Conservation (phyloP, 208 protist species). For the Leishmania gerbilli region DNA sequence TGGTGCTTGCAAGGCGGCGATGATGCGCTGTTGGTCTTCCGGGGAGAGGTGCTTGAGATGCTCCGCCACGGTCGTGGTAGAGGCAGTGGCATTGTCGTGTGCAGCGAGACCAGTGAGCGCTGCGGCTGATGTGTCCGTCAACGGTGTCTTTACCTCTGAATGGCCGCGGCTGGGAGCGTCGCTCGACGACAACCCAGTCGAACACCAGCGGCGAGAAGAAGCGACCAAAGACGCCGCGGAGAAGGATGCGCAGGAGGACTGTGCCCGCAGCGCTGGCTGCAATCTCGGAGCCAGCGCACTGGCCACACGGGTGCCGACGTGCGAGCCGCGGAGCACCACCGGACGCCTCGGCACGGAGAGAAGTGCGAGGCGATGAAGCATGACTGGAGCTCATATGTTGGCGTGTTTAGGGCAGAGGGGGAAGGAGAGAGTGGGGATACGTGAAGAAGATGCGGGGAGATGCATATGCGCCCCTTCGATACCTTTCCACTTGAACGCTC, state of each 20-base stretch:
- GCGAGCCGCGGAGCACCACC: neutral
- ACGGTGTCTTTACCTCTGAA: neutral
- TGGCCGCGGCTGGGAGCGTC: neutral
- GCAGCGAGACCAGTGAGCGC: constrained; percentile 3
- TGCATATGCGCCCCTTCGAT: too few species aligned
- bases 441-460: neutral
- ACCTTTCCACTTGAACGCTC: neutral
- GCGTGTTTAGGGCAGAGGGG: neutral
- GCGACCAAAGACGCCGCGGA: neutral
- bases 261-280: neutral
- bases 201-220: constrained; percentile 3
- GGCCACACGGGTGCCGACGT: neutral
- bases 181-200: neutral
- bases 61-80: constrained; percentile 28
- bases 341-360: neutral
- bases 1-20: constrained; percentile 51
- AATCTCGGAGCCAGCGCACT: neutral
- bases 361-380: constrained; percentile 5
- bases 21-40: constrained; percentile 67
- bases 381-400: neutral
- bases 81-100: neutral
- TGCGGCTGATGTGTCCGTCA: neutral
- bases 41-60: constrained; percentile 50
- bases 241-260: neutral
- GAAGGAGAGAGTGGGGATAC: neutral